Evolutionary conservation across 768 basidiomycete species (phyloP).

Genomic region (Naematelia aurantialba): DNA sequence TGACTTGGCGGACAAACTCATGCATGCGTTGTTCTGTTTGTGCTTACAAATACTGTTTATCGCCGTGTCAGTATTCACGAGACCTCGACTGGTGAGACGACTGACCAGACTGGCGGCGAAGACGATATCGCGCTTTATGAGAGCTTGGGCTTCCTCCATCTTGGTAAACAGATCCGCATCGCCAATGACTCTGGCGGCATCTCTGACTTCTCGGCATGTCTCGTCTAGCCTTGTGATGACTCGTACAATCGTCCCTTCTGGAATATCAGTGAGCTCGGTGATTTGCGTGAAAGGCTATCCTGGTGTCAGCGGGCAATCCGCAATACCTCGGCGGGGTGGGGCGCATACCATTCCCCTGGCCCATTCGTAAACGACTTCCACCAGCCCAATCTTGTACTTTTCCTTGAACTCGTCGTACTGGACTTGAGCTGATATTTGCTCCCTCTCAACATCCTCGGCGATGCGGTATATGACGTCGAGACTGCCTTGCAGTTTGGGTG

Average conservation of each 20-base stretch:
- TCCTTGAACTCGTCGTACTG: conserved; percentile 71
- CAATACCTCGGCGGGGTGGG: neutral
- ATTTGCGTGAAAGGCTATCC: conserved; percentile 91
- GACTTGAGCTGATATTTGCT: conserved; percentile 79
- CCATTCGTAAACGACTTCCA: conserved; percentile 99
- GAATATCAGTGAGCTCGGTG: conserved; percentile 82
- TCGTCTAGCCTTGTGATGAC: conserved; percentile 94
- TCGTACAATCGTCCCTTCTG: conserved; percentile 94
- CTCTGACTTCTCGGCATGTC: conserved; percentile 92
- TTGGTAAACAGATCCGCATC: conserved; percentile 94
- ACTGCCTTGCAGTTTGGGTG: conserved; percentile 74
- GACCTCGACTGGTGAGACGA: neutral
- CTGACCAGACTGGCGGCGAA: conserved; percentile 49
- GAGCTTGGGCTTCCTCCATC: conserved; percentile 91
- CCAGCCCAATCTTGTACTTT: conserved; percentile 80
- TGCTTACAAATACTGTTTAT: neutral
- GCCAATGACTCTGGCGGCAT: conserved; percentile 94
- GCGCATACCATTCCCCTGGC: conserved; percentile 88
- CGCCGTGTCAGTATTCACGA: neutral
- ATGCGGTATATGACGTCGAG: conserved; percentile 72
- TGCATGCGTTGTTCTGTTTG: no score
- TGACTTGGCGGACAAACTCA: no score
- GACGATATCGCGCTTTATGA: conserved; percentile 82
- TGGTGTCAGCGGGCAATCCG: conserved; percentile 1
- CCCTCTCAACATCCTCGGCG: conserved; percentile 68